These are phyloP conservation scores for Astrothelium subdiscretum DNA, from an alignment of 495 filamentous ascomycete species.

Conservation along the genomic window DNA sequence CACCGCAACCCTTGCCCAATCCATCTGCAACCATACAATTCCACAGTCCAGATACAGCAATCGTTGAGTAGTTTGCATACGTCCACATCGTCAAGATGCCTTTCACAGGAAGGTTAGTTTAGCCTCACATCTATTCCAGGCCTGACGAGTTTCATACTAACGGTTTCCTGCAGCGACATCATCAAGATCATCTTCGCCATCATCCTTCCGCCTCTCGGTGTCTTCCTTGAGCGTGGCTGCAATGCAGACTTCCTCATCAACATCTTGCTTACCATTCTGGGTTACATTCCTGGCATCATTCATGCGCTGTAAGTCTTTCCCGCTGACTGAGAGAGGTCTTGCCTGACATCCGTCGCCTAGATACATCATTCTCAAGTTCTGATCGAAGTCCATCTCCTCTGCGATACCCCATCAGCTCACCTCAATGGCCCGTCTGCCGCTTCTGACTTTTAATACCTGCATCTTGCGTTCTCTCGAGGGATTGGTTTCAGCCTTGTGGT, in stretches of 20 bases:
- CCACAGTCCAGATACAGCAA: neutral
- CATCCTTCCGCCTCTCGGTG: constrained; percentile 78
- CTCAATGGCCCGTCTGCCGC: neutral
- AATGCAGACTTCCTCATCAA: constrained; percentile 76
- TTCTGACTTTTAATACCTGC: neutral
- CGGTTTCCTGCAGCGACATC: constrained; percentile 61
- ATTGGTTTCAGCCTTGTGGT: neutral
- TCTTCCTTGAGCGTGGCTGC: constrained; percentile 84
- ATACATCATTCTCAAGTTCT: constrained; percentile 44
- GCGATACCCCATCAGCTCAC: neutral
- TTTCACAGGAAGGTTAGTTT: constrained; percentile 49
- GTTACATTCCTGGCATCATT: constrained; percentile 35
- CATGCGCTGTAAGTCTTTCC: constrained; percentile 27
- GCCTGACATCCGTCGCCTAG: constrained; percentile 12
- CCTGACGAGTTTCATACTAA: neutral
- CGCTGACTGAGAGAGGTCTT: neutral
- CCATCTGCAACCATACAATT: neutral
- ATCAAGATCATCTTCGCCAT: constrained; percentile 86
- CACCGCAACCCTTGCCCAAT: neutral
- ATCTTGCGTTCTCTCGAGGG: neutral
- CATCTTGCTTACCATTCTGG: constrained; percentile 73
- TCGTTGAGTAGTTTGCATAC: neutral
- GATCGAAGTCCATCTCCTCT: constrained; percentile 7
- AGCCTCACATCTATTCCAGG: constrained; percentile 1
- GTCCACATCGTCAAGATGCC: constrained; percentile 32